Evolutionary conservation across 176 grass and related monocot genomes (phyloP).

Genomic region (Oryza punctata): DNA sequence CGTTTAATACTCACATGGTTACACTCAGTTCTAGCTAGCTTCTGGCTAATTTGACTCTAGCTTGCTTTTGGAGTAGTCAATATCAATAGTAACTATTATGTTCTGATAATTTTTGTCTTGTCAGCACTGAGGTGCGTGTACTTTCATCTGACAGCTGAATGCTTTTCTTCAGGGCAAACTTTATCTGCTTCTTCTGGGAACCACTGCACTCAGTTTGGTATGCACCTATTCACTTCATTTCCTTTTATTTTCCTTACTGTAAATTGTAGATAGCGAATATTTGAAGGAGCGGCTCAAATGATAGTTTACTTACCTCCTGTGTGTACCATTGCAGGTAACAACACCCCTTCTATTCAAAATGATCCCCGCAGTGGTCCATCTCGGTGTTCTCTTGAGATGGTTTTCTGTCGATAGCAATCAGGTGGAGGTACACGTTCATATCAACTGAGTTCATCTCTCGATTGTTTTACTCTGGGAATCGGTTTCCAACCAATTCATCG

Average conservation of each 20-base stretch:
- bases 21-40: slow-evolving; percentile 25
- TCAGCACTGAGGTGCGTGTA: not conserved
- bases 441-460: slow-evolving; percentile 44
- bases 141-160: slow-evolving; percentile 38
- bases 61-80: not conserved
- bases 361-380: slow-evolving; percentile 92
- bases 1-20: not conserved
- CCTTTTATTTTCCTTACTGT: slow-evolving; percentile 10
- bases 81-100: not conserved
- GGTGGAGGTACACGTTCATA: slow-evolving; percentile 78
- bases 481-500: slow-evolving; percentile 50
- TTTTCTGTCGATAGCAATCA: slow-evolving; percentile 89
- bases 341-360: slow-evolving; percentile 98
- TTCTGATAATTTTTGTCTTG: slow-evolving; percentile 15
- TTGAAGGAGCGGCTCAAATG: not conserved
- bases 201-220: slow-evolving; percentile 99
- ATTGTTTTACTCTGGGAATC: slow-evolving; percentile 49
- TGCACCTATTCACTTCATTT: slow-evolving; percentile 14
- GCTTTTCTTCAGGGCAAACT: slow-evolving; percentile 83
- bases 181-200: slow-evolving; percentile 93
- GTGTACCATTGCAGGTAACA: slow-evolving; percentile 68
- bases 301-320: slow-evolving; percentile 21
- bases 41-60: not conserved
- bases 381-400: slow-evolving; percentile 94
- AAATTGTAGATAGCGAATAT: not conserved